Evolutionary conservation across 768 basidiomycete genomes (phyloP).

Genomic region (Xerocomellus intermedius): DNA sequence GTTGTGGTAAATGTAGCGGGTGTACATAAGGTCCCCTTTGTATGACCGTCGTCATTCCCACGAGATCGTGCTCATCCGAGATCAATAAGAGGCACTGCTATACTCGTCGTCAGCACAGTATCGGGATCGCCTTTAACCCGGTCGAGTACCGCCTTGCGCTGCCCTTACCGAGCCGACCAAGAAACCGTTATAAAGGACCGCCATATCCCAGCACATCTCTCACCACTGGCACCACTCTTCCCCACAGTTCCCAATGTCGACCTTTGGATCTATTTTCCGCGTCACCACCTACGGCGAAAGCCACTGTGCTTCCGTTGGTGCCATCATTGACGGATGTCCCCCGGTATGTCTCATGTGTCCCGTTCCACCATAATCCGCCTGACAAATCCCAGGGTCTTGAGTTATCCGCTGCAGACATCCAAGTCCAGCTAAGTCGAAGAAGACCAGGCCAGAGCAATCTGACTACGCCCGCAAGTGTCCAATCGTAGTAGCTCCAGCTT

Average conservation of each 20-base stretch:
- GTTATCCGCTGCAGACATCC: constrained; percentile 80
- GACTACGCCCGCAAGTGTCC: constrained; percentile 80
- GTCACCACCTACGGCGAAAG: constrained; percentile 99
- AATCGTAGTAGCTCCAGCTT: neutral
- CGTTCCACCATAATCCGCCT: constrained; percentile 9
- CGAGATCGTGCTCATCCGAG: constrained; percentile 3
- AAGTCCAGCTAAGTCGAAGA: constrained; percentile 85
- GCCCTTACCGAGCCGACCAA: neutral
- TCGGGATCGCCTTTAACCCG: constrained; percentile 17
- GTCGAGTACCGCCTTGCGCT: constrained; percentile 24
- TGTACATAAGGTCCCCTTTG: constrained; percentile 2
- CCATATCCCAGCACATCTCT: constrained; percentile 11
- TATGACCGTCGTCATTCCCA: constrained; percentile 17
- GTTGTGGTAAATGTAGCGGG: neutral
- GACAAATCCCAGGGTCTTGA: constrained; percentile 65
- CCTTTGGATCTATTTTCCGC: constrained; percentile 86
- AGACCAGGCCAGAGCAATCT: constrained; percentile 95
- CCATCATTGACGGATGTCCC: constrained; percentile 96
- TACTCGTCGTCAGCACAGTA: neutral
- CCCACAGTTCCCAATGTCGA: constrained; percentile 74
- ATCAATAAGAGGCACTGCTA: neutral
- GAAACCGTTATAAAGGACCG: constrained; percentile 21
- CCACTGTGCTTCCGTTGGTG: constrained; percentile 95
- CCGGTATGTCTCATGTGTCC: constrained; percentile 56
- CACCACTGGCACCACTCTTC: constrained; percentile 9